phyloP scores from a whole-genome alignment of 148 eudicot species.

The Gaultheria prostrata region DNA sequence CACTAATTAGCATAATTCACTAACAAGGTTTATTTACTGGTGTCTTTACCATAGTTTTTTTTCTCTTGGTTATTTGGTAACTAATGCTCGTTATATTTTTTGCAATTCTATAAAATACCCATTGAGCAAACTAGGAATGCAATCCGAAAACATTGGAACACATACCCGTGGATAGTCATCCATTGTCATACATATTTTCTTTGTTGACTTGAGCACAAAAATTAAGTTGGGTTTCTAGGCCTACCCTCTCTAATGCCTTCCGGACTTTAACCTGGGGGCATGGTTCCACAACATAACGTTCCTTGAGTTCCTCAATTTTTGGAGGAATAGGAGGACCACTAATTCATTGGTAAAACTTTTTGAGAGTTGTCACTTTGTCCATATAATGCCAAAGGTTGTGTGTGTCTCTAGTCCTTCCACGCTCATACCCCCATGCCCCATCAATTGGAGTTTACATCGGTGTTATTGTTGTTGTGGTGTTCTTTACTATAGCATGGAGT shows the following conservation, averaged over 20 bases:
- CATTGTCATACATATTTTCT: not conserved
- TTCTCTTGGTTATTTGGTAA: not conserved
- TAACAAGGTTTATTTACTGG: not conserved
- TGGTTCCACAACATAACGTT: too few species aligned
- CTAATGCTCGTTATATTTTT: not conserved
- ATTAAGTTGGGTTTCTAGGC: not conserved
- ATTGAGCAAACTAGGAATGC: not conserved
- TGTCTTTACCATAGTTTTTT: not conserved
- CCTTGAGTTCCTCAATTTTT: too few species aligned
- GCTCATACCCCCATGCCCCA: not conserved
- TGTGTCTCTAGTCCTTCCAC: not conserved
- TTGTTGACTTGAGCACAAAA: not conserved
- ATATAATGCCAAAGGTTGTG: not conserved
- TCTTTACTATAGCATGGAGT: not conserved
- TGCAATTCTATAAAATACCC: not conserved
- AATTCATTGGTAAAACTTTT: not conserved
- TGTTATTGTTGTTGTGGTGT: not conserved
- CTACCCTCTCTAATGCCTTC: not conserved
- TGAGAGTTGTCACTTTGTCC: not conserved
- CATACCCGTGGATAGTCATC: not conserved
- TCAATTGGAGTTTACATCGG: not conserved
- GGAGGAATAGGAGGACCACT: too few species aligned
- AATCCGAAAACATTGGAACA: not conserved
- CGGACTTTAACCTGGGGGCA: not conserved
- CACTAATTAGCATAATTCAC: not conserved